Evolutionary conservation across 805 yeast genomes (phyloP).

Genomic region (Sungouiozyma ichnusensis): DNA sequence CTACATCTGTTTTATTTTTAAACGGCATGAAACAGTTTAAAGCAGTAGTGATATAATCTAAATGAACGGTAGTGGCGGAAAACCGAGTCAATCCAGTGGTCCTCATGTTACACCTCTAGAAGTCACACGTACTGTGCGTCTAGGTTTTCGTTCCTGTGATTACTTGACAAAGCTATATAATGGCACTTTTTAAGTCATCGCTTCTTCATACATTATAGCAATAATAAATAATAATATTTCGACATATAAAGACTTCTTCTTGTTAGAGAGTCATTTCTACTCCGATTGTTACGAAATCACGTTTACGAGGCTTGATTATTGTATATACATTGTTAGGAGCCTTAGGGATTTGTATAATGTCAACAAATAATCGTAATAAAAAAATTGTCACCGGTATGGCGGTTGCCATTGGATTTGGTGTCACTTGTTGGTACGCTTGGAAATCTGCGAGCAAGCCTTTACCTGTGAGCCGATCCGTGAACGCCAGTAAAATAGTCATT

Average conservation of each 20-base stretch:
- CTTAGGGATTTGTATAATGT: neutral
- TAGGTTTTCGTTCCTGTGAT: no score
- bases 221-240: neutral
- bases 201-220: neutral
- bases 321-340: no score
- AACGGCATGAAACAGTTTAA: constrained; percentile 34
- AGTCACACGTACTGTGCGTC: no score
- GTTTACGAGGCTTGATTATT: no score
- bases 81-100: constrained; percentile 13
- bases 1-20: constrained; percentile 30
- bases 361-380: neutral
- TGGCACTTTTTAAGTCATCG: neutral
- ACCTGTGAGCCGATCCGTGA: neutral
- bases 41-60: constrained; percentile 38
- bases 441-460: neutral
- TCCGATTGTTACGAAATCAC: no score
- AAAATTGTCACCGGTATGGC: constrained; percentile 2
- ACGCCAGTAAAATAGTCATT: constrained; percentile 10
- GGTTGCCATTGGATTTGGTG: constrained; percentile 10
- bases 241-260: neutral
- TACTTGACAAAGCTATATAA: neutral
- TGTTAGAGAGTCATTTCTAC: neutral
- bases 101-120: neutral
- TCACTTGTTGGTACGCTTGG: constrained; percentile 7
- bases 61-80: constrained; percentile 38